Percentiles rank a stretch among this genome's conserved stretches.
phyloP scores from a whole-genome alignment of 2,329 filamentous ascomycete species.

The Pseudocercospora fijiensis region DNA sequence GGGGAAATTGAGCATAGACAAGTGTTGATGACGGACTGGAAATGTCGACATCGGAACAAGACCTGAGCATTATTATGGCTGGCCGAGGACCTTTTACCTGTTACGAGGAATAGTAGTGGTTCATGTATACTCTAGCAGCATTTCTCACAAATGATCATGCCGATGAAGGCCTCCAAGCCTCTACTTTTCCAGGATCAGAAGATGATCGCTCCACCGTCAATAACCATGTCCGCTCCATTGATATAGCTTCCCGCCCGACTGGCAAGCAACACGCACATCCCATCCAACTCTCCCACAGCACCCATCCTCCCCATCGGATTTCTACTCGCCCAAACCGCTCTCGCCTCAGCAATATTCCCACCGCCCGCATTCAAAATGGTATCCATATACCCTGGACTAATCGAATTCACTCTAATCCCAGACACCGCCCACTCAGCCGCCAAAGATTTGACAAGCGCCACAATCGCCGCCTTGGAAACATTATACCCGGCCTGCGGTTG shows the following conservation, averaged over 20 bases:
- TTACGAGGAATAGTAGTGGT: not conserved
- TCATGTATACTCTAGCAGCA: not conserved
- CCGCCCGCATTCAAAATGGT: conserved; percentile 63
- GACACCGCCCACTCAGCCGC: conserved; percentile 71
- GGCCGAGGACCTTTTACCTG: not conserved
- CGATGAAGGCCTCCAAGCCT: not conserved
- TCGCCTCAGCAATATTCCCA: conserved; percentile 37
- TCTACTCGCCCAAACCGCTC: conserved; percentile 36
- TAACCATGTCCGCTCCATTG: conserved; percentile 41
- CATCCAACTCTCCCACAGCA: conserved; percentile 40
- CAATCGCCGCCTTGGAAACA: conserved; percentile 65
- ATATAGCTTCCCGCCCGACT: conserved; percentile 40
- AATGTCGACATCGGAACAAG: not conserved
- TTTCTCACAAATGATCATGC: not conserved
- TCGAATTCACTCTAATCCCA: conserved; percentile 69
- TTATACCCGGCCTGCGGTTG: conserved; percentile 74
- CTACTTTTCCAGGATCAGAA: conserved; percentile 20
- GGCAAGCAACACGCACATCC: conserved; percentile 40
- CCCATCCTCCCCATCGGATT: conserved; percentile 45
- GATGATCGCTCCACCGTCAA: conserved; percentile 39
- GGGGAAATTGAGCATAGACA: not conserved
- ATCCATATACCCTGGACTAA: conserved; percentile 76
- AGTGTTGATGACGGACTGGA: not conserved
- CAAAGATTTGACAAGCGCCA: conserved; percentile 62
- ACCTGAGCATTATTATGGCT: not conserved